These are phyloP conservation scores for Terfezia boudieri DNA, from an alignment of 495 filamentous ascomycete genomes.

Conservation along the genomic window DNA sequence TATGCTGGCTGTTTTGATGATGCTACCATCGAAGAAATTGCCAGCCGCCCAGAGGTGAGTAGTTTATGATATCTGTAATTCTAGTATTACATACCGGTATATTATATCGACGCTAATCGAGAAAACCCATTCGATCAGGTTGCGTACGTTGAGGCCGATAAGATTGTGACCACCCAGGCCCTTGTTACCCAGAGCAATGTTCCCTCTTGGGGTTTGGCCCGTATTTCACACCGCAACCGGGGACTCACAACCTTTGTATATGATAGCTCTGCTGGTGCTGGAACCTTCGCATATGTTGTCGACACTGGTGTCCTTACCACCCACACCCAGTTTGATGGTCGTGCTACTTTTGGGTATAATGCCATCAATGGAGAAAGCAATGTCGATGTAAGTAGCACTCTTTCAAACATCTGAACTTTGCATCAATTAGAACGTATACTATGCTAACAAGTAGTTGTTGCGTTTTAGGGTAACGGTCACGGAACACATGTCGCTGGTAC, in stretches of 20 bases:
- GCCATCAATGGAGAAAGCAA: slow-evolving; percentile 24
- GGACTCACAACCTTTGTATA: slow-evolving; percentile 34
- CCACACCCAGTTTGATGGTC: slow-evolving; percentile 33
- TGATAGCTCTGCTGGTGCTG: slow-evolving; percentile 29
- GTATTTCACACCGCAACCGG: slow-evolving; percentile 29
- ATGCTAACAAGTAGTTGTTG: no score
- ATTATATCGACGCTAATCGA: no score
- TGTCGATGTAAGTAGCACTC: slow-evolving; percentile 20
- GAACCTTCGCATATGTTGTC: slow-evolving; percentile 34
- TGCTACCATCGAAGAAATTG: slow-evolving; percentile 21
- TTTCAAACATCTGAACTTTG: not conserved
- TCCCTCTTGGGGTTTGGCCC: slow-evolving; percentile 34
- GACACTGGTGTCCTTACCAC: slow-evolving; percentile 31
- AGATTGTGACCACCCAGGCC: slow-evolving; percentile 21
- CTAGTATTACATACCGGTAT: no score
- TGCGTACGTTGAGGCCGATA: slow-evolving; percentile 27
- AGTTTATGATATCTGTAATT: no score
- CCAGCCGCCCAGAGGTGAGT: not conserved
- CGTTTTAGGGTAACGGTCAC: slow-evolving; percentile 29
- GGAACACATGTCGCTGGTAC: slow-evolving; percentile 30
- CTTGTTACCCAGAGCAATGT: slow-evolving; percentile 27
- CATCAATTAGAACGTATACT: not conserved
- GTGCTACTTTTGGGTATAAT: slow-evolving; percentile 33
- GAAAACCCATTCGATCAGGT: slow-evolving; percentile 16
- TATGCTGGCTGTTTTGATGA: slow-evolving; percentile 24